Evolutionary conservation across 2,329 filamentous ascomycete species (phyloP).

Genomic region (Phaeosphaeria sp.): DNA sequence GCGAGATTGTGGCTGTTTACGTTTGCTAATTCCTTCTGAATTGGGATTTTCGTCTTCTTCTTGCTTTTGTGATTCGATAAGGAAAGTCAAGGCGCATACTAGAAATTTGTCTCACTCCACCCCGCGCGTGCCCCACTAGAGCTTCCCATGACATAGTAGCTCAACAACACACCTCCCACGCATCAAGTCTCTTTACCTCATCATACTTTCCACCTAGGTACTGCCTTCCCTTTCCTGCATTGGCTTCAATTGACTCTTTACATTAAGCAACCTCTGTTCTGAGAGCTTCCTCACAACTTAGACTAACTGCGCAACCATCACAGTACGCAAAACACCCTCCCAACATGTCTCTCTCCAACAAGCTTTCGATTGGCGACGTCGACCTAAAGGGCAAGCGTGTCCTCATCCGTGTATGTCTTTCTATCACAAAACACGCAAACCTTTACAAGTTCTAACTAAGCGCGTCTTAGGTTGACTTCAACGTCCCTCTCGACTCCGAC

Average conservation of each 20-base stretch:
- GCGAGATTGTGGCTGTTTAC: conserved; percentile 6
- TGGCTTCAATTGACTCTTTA: conserved; percentile 6
- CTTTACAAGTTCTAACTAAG: conserved; percentile 13
- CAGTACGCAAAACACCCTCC: conserved; percentile 17
- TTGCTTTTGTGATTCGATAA: conserved; percentile 39
- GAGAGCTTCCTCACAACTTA: conserved; percentile 7
- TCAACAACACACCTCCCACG: conserved; percentile 28
- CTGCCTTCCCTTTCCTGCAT: conserved; percentile 5
- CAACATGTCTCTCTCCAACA: conserved; percentile 95
- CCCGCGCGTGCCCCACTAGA: conserved; percentile 28
- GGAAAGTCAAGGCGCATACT: conserved; percentile 13
- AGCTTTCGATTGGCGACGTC: conserved; percentile 94
- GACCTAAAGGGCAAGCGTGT: conserved; percentile 99
- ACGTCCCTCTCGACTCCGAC: conserved; percentile 91
- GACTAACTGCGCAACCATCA: conserved; percentile 22
- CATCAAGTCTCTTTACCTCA: conserved; percentile 7
- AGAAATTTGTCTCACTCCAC: conserved; percentile 18
- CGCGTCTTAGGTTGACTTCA: conserved; percentile 90
- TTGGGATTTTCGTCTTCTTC: conserved; percentile 7
- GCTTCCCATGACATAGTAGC: conserved; percentile 27
- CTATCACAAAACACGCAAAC: background rate
- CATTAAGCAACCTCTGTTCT: background rate
- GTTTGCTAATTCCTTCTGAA: conserved; percentile 16
- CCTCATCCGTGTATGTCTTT: conserved; percentile 78
- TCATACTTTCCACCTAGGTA: conserved; percentile 26